These are phyloP conservation scores for Vanilla planifolia DNA, from an alignment of 106 monocot species.

Conservation along the genomic window DNA sequence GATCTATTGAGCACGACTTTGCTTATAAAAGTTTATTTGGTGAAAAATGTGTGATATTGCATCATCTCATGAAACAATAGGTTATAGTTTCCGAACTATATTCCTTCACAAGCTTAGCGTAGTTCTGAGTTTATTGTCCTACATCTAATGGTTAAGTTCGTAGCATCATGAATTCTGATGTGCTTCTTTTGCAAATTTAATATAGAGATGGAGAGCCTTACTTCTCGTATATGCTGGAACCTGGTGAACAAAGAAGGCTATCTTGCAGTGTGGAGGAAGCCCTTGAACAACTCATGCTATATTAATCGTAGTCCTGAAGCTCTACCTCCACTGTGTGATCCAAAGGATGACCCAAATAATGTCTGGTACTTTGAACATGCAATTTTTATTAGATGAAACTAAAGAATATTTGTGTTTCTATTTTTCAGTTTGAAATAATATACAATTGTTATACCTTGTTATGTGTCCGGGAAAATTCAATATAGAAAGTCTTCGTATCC, in stretches of 20 bases:
- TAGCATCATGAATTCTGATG: neutral
- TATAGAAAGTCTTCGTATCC: neutral
- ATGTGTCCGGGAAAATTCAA: too few relatives aligned
- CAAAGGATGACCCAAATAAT: constrained; percentile 57
- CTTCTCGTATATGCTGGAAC: constrained; percentile 79
- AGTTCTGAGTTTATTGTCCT: too few relatives aligned
- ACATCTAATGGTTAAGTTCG: neutral
- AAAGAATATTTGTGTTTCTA: neutral
- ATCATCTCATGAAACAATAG: too few relatives aligned
- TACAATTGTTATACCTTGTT: constrained; percentile 2
- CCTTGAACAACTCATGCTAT: constrained; percentile 82
- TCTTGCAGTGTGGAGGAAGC: constrained; percentile 93
- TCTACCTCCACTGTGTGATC: constrained; percentile 70
- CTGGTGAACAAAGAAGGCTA: constrained; percentile 95
- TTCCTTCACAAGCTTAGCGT: too few relatives aligned
- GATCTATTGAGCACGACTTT: too few relatives aligned
- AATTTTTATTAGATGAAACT: neutral
- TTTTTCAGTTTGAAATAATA: neutral
- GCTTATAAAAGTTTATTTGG: too few relatives aligned
- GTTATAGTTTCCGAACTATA: too few relatives aligned
- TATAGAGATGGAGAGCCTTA: constrained; percentile 89
- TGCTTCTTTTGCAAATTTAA: constrained; percentile 1
- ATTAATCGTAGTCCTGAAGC: constrained; percentile 34
- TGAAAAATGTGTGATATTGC: too few relatives aligned
- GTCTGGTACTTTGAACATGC: constrained; percentile 51